Evolutionary conservation across 2,329 filamentous ascomycete species (phyloP), one percentile per base, ranked within the genome.

Genomic region (Neofusicoccum parvum): DNA sequence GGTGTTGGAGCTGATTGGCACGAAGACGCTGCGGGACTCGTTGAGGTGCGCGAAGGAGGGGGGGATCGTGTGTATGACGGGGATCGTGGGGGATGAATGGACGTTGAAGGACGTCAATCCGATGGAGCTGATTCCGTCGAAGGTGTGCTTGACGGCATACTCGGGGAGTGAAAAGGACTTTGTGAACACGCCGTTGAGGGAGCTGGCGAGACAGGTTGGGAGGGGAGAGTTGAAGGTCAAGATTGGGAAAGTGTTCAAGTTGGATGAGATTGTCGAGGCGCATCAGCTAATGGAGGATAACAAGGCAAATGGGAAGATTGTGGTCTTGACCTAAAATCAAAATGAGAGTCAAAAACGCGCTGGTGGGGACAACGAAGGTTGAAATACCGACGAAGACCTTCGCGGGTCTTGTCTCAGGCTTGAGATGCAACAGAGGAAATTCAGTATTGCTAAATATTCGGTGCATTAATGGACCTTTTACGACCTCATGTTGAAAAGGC

Each of bases 1-100:
- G 66, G 76, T 83, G 5, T 73, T 84, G 14, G 81, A 85, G 70
- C 71, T 85, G 9, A 74, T 82, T 23, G 82, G 81, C 0, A 77
- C 77, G 1, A 76, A 73, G 2, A 80, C 78, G 0, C 68, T 84
- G 27, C 68, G 72, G 5, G 82, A 83, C 67, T 82, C 80, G n/a
- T 66, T 83, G 64, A 67, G 71, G 20, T 81, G 80, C 71, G 72
- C 73, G 1, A 74, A 72, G 39, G 64, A 72, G 34, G 75, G 76
- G 5, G 82, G 82, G 0, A 78, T 76, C 20, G 78, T 82, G 1
- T 83, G 80, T 66, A 76, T 83, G 76, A 76, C 79, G 0, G 82
- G 81, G 1, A 81, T 82, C 34, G 79, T 82, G 12, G 80, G 80
- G 4, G 78, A 80, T 63, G 73, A 75, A 48, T 82, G 81, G 80